These are phyloP conservation scores for Cicer cuneatum DNA, from an alignment of 306 rosid genomes.

Conservation along the genomic window DNA sequence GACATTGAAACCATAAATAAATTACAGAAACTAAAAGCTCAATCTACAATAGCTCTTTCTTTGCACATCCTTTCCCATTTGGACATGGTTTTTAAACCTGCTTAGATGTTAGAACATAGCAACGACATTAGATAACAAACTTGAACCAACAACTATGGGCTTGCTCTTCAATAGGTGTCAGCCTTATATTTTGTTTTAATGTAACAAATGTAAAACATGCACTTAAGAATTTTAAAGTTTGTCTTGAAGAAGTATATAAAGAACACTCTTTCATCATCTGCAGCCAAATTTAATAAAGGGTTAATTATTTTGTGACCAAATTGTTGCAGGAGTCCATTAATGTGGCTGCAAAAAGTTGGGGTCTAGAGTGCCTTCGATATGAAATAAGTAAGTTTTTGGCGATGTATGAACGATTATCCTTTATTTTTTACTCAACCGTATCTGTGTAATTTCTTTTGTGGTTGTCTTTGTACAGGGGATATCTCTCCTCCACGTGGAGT, in stretches of 20 bases:
- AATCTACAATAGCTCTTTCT: constrained; percentile 1
- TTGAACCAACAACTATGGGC: not conserved
- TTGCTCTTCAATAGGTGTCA: constrained; percentile 19
- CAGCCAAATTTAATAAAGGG: constrained; percentile 24
- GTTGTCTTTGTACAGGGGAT: constrained; percentile 72
- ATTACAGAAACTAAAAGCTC: not conserved
- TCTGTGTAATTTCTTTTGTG: constrained; percentile 20
- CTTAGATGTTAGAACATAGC: not conserved
- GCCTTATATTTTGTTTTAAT: constrained; percentile 29
- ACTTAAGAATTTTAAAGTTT: not conserved
- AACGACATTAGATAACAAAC: constrained; percentile 22
- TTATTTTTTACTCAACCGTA: constrained; percentile 9
- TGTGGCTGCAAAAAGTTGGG: constrained; percentile 90
- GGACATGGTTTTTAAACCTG: constrained; percentile 23
- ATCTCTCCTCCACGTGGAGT: constrained; percentile 97
- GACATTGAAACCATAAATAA: not conserved
- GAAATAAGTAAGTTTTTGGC: constrained; percentile 76
- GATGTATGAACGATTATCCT: constrained; percentile 24
- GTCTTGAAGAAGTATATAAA: not conserved
- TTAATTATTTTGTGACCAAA: constrained; percentile 38
- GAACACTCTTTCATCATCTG: constrained; percentile 11
- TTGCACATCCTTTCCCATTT: constrained; percentile 13
- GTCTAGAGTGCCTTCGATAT: constrained; percentile 93
- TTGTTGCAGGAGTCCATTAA: constrained; percentile 79
- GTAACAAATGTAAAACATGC: not conserved